Base-by-base conservation (phyloP, 176 grass and related monocot species). In the Oropetium thomaeum region DNA sequence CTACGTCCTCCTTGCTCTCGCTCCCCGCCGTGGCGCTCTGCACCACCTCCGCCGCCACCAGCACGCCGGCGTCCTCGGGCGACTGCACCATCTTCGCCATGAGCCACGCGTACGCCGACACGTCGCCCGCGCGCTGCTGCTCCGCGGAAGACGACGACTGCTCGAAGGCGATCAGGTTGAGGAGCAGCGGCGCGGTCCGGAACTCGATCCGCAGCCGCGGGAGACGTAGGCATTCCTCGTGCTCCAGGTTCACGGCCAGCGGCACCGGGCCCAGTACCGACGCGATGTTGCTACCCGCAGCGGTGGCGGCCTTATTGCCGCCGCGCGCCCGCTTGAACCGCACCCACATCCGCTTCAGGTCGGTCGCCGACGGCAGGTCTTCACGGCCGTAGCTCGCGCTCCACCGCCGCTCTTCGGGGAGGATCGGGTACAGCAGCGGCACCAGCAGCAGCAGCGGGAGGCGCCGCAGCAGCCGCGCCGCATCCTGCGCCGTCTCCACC, bases 341-440 rank as follows among this genome's bases (percentile, higher is more conserved):
- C 33, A 88, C 85, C 43, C 75, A 73, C 85, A 88, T 79, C n/a
- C 80, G 75, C 69, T 83, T 88, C n/a, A 88, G 80, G 85, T 87
- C 80, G 69, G 53, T 88, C 53, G 85, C 80, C 20, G 79, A 73
- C 7, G 85, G 74, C 60, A 87, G 74, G 61, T 68, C 74, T 8
- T 73, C 61, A 13, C 62, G 69, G 3, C 74, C 42, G 74, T 83
- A 87, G 61, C 80, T 87, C 3, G 74, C 80, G 33, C 62, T 19
- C 85, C 80, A 87, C 62, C 59, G 65, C 7, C 70, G 64, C 34
- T 88, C 85, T 62, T 83, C 80, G 4, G 80, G 80, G 5, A 88
- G 69, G 16, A 74, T 79, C 12, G 80, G 86, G 75, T 88, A 88
- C 28, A 88, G 86, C 42, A 83, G 69, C n/a, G 75, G 86, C 68